Conservation (phyloP, 2,329 filamentous ascomycete species). For the Talaromyces sp. region DNA sequence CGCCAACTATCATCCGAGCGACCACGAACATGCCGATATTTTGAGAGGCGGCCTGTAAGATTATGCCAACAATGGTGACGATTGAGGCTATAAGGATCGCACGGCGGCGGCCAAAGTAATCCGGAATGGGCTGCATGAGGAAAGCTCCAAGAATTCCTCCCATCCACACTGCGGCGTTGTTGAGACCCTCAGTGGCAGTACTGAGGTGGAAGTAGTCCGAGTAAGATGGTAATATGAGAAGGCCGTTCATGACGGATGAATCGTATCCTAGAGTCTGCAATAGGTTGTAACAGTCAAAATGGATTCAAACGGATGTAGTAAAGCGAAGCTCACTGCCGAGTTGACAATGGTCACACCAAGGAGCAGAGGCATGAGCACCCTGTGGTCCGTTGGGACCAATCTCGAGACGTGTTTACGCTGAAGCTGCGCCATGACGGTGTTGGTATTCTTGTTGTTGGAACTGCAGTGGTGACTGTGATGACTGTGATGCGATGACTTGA, state of each 20-base stretch:
- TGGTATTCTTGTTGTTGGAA: neutral
- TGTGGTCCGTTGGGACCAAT: neutral
- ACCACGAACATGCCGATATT: conserved; percentile 1
- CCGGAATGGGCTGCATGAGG: neutral
- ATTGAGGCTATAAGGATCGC: neutral
- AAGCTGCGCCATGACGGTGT: neutral
- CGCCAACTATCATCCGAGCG: neutral
- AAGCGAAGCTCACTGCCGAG: neutral
- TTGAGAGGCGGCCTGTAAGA: neutral
- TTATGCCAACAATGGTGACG: neutral
- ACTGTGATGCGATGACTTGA: neutral
- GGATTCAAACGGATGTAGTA: neutral
- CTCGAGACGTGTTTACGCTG: neutral
- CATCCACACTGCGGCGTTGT: conserved; percentile 1
- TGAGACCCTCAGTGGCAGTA: neutral
- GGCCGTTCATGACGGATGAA: neutral
- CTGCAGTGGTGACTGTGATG: neutral
- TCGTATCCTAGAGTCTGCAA: neutral
- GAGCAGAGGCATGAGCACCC: neutral
- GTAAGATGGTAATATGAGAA: neutral
- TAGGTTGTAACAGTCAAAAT: neutral
- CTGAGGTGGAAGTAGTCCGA: conserved; percentile 5
- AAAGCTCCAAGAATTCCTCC: neutral
- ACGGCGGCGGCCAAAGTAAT: neutral
- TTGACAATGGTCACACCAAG: neutral